Conservation (phyloP, 2,329 filamentous ascomycete genomes). For the Teratosphaeria destructans region DNA sequence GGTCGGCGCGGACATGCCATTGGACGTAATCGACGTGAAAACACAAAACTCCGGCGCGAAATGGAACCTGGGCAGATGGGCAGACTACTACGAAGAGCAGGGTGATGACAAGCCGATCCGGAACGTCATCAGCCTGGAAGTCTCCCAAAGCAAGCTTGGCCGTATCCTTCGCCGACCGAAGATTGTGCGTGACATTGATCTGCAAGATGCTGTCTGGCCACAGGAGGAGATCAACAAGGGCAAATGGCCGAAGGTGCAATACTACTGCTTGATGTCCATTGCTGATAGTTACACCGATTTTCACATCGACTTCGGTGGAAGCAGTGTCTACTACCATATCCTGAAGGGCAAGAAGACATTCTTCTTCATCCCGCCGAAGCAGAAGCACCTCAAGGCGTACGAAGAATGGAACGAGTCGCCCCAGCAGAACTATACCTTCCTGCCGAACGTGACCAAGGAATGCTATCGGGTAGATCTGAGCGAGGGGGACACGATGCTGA, state of each 20-base stretch:
- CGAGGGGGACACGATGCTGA: conserved; percentile 60
- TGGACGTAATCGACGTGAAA: conserved; percentile 61
- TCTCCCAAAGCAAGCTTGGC: conserved; percentile 54
- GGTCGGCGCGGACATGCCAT: conserved; percentile 50
- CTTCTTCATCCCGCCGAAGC: conserved; percentile 60
- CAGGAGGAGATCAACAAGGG: conserved; percentile 42
- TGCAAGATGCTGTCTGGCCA: conserved; percentile 47
- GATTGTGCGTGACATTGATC: conserved; percentile 53
- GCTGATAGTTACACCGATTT: conserved; percentile 63
- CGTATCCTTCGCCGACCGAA: conserved; percentile 52
- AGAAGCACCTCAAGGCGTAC: conserved; percentile 58
- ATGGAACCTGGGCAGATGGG: conserved; percentile 57
- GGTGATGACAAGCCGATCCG: conserved; percentile 50
- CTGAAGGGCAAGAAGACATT: conserved; percentile 59
- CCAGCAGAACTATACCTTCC: conserved; percentile 55
- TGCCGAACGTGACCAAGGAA: conserved; percentile 54
- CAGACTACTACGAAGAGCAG: conserved; percentile 56
- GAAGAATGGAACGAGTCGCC: conserved; percentile 61
- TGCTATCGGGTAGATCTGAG: conserved; percentile 57
- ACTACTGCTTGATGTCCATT: conserved; percentile 61
- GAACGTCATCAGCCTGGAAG: conserved; percentile 60
- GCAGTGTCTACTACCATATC: conserved; percentile 61
- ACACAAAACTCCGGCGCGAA: conserved; percentile 55
- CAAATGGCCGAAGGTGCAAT: conserved; percentile 54
- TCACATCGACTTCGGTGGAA: conserved; percentile 62